Conservation (phyloP, 179 eudicot species). For the Pouteria campechiana region DNA sequence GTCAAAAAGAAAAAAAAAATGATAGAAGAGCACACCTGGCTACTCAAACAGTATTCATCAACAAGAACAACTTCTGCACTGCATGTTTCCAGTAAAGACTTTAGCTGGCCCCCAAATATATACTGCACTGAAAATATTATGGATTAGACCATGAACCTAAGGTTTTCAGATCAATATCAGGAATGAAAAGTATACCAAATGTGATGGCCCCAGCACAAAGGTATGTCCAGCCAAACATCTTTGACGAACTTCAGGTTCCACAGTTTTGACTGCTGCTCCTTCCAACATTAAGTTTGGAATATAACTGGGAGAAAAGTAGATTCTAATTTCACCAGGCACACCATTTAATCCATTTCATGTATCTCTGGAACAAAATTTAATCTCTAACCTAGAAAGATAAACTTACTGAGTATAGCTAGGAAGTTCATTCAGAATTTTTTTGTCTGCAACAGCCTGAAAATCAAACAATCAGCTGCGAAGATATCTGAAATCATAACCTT, state of each 20-base stretch:
- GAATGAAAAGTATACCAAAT: constrained; percentile 34
- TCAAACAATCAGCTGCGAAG: constrained; percentile 1
- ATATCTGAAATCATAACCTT: not conserved
- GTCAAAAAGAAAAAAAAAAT: not conserved
- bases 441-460: constrained; percentile 48
- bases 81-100: constrained; percentile 44
- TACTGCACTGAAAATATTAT: no score
- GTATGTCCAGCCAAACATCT: constrained; percentile 64
- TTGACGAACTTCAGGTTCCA: constrained; percentile 63
- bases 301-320: constrained; percentile 30
- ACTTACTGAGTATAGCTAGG: constrained; percentile 70
- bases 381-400: no score
- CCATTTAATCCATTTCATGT: not conserved
- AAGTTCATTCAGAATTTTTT: constrained; percentile 50
- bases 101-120: constrained; percentile 46
- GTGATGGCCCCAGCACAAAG: constrained; percentile 48
- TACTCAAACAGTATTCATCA: constrained; percentile 30
- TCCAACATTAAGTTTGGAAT: constrained; percentile 65
- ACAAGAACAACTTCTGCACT: constrained; percentile 51
- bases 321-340: not conserved
- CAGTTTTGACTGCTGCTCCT: constrained; percentile 56
- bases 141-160: not conserved
- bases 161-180: constrained; percentile 1
- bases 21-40: constrained; percentile 33
- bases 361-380: not conserved